These are phyloP conservation scores for Albophoma yamanashiensis DNA, from an alignment of 2,329 filamentous ascomycete species.

Conservation along the genomic window DNA sequence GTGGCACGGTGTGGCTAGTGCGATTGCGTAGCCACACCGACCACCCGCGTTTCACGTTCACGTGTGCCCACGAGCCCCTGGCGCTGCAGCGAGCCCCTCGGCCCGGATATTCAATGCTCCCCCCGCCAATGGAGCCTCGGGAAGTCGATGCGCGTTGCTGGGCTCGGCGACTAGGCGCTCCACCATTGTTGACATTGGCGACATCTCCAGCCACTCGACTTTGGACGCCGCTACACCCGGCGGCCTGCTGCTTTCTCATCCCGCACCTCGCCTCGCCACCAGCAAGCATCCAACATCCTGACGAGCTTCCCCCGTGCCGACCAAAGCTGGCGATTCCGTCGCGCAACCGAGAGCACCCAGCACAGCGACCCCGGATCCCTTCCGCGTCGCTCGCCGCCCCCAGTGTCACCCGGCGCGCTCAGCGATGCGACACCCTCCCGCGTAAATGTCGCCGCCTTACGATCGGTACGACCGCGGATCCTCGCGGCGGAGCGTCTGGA, in stretches of 20 bases:
- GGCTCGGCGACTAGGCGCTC: constrained; percentile 1
- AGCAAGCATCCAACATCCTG: not conserved
- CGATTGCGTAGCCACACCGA: not conserved
- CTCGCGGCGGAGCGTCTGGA: constrained; percentile 53
- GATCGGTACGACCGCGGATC: constrained; percentile 46
- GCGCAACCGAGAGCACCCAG: not conserved
- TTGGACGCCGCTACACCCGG: not conserved
- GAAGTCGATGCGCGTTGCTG: constrained; percentile 4
- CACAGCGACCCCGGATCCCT: not conserved
- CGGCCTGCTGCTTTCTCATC: not conserved
- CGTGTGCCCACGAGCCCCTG: not conserved
- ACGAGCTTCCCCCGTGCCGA: not conserved
- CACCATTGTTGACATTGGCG: constrained; percentile 7
- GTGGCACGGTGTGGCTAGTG: not conserved
- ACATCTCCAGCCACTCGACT: constrained; percentile 2
- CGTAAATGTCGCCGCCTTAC: constrained; percentile 50
- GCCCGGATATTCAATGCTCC: constrained; percentile 6
- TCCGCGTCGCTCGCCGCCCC: constrained; percentile 1
- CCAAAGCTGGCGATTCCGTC: not conserved
- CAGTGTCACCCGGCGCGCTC: constrained; percentile 2
- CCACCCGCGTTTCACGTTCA: not conserved
- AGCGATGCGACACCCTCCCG: constrained; percentile 23
- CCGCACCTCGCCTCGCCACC: not conserved
- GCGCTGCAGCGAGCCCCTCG: constrained; percentile 1
- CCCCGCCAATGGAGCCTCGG: constrained; percentile 4